Evolutionary conservation across 2,329 filamentous ascomycete species (phyloP), one percentile per base, ranked within the genome.

Genomic region (Sclerotinia spermophila): DNA sequence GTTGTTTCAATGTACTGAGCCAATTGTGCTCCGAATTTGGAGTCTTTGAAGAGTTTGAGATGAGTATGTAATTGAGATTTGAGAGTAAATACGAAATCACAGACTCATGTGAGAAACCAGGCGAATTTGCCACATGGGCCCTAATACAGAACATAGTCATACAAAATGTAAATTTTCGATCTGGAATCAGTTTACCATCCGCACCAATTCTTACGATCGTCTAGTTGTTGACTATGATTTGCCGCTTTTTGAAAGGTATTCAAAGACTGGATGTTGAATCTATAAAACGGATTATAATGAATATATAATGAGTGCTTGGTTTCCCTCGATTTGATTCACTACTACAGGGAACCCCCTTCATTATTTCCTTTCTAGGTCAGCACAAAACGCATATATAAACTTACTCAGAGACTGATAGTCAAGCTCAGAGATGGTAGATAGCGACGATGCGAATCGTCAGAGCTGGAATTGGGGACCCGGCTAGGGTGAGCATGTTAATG

Each of bases 181-280:
- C 2, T 5, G 11, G 4, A n/a, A 27, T 1, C 1, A 1, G 13
- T 2, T n/a, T 15, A n/a, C 45, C 24, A 51, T 51, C n/a, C 2
- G 27, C n/a, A 3, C 5, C 13, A 7, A 8, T 17, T 51, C 5
- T 51, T 51, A 27, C n/a, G n/a, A 51, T 51, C 45, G 13, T 48
- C 45, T 5, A n/a, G 8, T 4, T 48, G 8, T 24, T n/a, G 13
- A 21, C 3, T 10, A 48, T n/a, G 45, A 10, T 10, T n/a, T 48
- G 11, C 21, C 13, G 21, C 1, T 48, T 1, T n/a, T 48, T 48
- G 8, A 0, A 11, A 48, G 10, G 21, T 13, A 48, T 48, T 11
- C 5, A 11, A 48, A n/a, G 21, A 21, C 27, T 35, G 17, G 30
- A 35, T 11, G 0, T 51, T 51, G n/a, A 10, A 51, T 51, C 27